Percentiles rank a stretch among this genome's conserved stretches.
Evolutionary conservation across 257 asterid genomes (phyloP).

Genomic region (Nicotiana benthamiana): DNA sequence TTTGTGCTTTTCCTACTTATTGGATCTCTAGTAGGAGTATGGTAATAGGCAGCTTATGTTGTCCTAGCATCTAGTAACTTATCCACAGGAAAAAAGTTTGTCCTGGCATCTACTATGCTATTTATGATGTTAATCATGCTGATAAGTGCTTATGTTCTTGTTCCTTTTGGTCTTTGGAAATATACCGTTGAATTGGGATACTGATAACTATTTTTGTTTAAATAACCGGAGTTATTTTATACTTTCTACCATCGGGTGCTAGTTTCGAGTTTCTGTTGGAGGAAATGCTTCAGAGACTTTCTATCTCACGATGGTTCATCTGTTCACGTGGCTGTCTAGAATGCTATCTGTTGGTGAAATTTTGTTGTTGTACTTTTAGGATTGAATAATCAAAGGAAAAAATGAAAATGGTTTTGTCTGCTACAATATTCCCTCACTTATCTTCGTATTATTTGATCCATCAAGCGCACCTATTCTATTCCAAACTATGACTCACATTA

Average conservation of each 20-base stretch:
- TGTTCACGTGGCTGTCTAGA: background rate
- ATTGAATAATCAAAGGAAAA: background rate
- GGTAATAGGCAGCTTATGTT: too few species aligned
- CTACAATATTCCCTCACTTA: background rate
- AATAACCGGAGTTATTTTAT: background rate
- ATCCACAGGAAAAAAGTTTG: background rate
- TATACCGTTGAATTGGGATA: background rate
- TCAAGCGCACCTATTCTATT: background rate
- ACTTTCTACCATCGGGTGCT: background rate
- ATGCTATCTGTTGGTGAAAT: background rate
- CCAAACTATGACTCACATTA: background rate
- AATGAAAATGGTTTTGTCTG: background rate
- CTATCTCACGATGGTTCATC: background rate
- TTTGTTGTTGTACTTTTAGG: background rate
- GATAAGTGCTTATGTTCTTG: background rate
- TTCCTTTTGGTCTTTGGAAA: background rate
- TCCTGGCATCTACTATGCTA: background rate
- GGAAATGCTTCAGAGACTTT: background rate
- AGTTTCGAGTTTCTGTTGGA: background rate
- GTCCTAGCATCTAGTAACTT: too few species aligned
- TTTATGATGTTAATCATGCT: slow-evolving; percentile 4
- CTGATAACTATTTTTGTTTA: background rate
- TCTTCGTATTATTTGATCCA: background rate
- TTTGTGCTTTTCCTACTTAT: too few species aligned
- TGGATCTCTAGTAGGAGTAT: too few species aligned